Evolutionary conservation across 2,329 filamentous ascomycete species (phyloP), one percentile per base, ranked within the genome.

Genomic region (Phialocephala subalpina): DNA sequence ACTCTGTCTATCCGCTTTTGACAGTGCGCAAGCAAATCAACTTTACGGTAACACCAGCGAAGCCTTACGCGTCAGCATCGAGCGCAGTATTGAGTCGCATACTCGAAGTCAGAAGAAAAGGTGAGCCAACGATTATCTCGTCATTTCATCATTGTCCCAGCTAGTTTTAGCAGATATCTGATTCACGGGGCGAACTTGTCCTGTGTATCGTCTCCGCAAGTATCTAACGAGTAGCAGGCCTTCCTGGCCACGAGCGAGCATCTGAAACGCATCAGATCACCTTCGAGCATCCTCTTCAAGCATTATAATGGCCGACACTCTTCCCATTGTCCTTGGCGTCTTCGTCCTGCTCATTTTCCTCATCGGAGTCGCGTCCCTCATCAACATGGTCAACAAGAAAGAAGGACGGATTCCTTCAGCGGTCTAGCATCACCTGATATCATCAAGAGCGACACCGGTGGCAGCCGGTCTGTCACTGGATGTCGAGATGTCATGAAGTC

Each of bases 331-430:
- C 33, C 63, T 70, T 2, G 63, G 58, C 2, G 22, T 29, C 20
- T 33, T 70, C 4, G 40, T 65, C 6, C 58, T 64, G 16, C 20
- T 68, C 49, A 66, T 70, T 16, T 66, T 68, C 38, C 38, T 68
- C 9, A 60, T 70, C 42, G 68, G 68, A n/a, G 35, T 68, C 8
- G 68, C 68, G 11, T 60, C 68, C n/a, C 64, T 70, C 27, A 63
- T 68, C 45, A 70, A 70, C 52, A 57, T 70, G 5, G 33, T 61
- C 16, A 58, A n/a, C 8, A 65, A 57, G 38, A 62, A 62, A 38
- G 61, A 67, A 57, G 11, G 55, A 38, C 12, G 29, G 35, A 57
- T 1, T n/a, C 22, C 8, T 29, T 35, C 55, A 11, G n/a, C n/a
- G 16, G 55, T 57, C 35, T 57, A 57, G n/a, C 25, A 33, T 36